Evolutionary conservation across 83 land plant genomes (phyloP).

Genomic region (Thuja plicata): DNA sequence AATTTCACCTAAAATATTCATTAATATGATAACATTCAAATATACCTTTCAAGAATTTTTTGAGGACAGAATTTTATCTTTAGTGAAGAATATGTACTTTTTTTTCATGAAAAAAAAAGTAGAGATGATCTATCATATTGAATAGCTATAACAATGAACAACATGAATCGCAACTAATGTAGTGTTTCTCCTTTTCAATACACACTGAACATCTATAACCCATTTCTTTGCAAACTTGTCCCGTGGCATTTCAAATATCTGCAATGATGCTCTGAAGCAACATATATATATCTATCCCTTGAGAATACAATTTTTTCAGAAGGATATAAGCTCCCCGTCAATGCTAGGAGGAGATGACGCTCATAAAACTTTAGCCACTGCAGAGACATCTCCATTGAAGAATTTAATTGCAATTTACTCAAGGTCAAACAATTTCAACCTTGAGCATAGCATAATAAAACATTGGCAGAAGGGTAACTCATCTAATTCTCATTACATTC

Average conservation of each 20-base stretch:
- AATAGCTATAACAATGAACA: not conserved
- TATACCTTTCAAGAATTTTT: not conserved
- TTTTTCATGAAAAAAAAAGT: not conserved
- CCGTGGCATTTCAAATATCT: not conserved
- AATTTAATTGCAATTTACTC: not conserved
- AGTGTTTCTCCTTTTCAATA: not conserved
- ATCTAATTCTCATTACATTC: conserved; percentile 27
- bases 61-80: not conserved
- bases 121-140: not conserved
- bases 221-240: not conserved
- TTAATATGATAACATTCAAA: not conserved
- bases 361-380: not conserved
- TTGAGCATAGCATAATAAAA: not conserved
- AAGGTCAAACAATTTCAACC: not conserved
- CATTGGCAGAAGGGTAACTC: not conserved
- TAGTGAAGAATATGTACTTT: not conserved
- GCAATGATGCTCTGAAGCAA: not conserved
- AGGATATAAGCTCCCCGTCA: not conserved
- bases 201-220: not conserved
- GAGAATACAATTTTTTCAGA: not conserved
- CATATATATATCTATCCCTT: not conserved
- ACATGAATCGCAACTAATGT: not conserved
- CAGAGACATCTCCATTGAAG: not conserved
- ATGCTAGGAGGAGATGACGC: not conserved
- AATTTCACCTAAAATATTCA: not conserved